Percentiles rank a stretch among this genome's conserved stretches.
Evolutionary conservation across 768 basidiomycete genomes (phyloP).

Genomic region (Phylloporus sp.): DNA sequence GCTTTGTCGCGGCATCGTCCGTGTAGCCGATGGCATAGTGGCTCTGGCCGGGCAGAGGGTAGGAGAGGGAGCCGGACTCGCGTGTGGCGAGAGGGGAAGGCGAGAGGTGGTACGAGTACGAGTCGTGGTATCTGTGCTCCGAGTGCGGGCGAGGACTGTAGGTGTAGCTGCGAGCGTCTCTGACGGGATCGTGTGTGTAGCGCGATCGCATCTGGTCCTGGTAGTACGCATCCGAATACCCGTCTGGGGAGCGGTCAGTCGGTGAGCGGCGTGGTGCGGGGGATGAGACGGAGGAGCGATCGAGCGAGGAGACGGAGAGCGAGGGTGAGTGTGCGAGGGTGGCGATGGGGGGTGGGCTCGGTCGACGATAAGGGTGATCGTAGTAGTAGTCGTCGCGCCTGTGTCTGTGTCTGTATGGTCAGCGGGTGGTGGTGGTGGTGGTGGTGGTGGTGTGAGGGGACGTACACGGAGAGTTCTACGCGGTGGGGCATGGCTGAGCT

Average conservation of each 20-base stretch:
- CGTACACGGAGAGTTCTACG: constrained; percentile 40
- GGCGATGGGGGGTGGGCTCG: constrained; percentile 48
- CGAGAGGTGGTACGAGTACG: constrained; percentile 31
- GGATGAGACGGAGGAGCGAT: constrained; percentile 58
- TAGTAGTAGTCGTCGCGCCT: constrained; percentile 40
- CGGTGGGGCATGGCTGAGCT: constrained; percentile 47
- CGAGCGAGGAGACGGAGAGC: constrained; percentile 54
- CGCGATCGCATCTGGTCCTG: constrained; percentile 35
- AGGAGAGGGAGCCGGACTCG: constrained; percentile 28
- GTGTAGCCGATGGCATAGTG: constrained; percentile 49
- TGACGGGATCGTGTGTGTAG: constrained; percentile 33
- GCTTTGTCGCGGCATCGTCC: constrained; percentile 77
- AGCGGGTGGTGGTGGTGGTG: constrained; percentile 29
- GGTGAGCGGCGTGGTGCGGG: constrained; percentile 48
- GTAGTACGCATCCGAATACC: constrained; percentile 38
- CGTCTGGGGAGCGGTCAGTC: constrained; percentile 30
- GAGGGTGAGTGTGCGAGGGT: constrained; percentile 58
- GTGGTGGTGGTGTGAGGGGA: constrained; percentile 22
- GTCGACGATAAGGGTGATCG: constrained; percentile 37
- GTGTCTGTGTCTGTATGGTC: too few relatives aligned
- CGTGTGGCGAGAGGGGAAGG: constrained; percentile 24
- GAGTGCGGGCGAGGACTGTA: constrained; percentile 25
- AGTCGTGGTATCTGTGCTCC: constrained; percentile 33
- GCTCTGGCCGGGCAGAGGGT: constrained; percentile 38
- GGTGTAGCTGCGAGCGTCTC: constrained; percentile 29